Evolutionary conservation across 495 filamentous ascomycete species (phyloP).

Genomic region (Tetracladium marchalianum): DNA sequence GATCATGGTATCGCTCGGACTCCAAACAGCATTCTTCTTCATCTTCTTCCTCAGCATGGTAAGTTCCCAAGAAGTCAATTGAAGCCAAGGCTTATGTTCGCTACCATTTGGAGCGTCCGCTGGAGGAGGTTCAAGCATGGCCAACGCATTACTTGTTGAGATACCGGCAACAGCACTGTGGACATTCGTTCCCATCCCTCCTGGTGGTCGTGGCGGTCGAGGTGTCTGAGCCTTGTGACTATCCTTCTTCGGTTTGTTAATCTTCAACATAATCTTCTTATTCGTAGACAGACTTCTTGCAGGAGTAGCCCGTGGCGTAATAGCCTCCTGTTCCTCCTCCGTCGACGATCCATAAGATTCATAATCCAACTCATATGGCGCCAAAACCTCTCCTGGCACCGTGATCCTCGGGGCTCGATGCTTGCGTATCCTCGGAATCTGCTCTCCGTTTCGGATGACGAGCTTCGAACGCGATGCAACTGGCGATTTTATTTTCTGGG

Average conservation of each 20-base stretch:
- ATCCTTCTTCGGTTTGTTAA: constrained; percentile 27
- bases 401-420: constrained; percentile 35
- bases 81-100: constrained; percentile 76
- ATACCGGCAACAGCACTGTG: constrained; percentile 49
- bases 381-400: constrained; percentile 48
- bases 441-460: constrained; percentile 35
- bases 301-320: constrained; percentile 4
- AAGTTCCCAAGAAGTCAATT: constrained; percentile 85
- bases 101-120: constrained; percentile 66
- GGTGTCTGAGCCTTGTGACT: constrained; percentile 29
- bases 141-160: constrained; percentile 75
- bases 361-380: constrained; percentile 45
- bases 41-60: constrained; percentile 86
- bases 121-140: constrained; percentile 67
- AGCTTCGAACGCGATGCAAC: constrained; percentile 52
- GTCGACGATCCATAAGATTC: constrained; percentile 35
- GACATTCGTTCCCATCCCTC: constrained; percentile 43
- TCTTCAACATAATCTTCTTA: constrained; percentile 20
- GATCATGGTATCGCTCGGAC: constrained; percentile 94
- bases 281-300: neutral
- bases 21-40: constrained; percentile 98
- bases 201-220: constrained; percentile 30
- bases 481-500: constrained; percentile 34
- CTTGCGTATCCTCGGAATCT: constrained; percentile 4
- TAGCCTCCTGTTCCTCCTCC: constrained; percentile 25